Conservation (phyloP, 2,329 filamentous ascomycete genomes). For the Metarhizium album region DNA sequence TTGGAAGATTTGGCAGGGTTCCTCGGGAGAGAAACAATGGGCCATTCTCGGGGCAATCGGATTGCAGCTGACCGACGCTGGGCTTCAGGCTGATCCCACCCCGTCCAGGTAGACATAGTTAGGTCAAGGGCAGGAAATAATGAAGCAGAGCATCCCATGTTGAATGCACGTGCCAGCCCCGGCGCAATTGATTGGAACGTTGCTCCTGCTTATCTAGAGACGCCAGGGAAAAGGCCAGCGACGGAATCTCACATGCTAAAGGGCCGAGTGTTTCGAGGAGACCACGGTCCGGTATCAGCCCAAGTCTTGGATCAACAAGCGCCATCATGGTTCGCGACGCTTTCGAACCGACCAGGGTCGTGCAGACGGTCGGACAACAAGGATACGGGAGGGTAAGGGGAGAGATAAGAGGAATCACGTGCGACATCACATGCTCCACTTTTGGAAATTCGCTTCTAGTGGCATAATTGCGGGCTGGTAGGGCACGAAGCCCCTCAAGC, state of each 20-base stretch:
- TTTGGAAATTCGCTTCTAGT: slow-evolving; percentile 1
- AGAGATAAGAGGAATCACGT: background rate
- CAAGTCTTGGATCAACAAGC: too few relatives aligned
- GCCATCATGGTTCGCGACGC: too few relatives aligned
- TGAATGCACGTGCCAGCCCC: background rate
- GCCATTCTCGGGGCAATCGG: background rate
- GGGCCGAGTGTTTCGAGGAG: background rate
- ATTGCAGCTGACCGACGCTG: slow-evolving; percentile 4
- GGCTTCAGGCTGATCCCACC: slow-evolving; percentile 3
- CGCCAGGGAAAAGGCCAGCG: background rate
- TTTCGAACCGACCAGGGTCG: too few relatives aligned
- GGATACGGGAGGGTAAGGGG: background rate
- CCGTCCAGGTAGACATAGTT: background rate
- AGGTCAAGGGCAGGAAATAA: slow-evolving; percentile 4
- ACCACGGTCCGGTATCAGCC: background rate
- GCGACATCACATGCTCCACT: background rate
- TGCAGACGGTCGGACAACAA: too few relatives aligned
- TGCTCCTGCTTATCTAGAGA: background rate
- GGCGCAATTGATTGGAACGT: background rate
- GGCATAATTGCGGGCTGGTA: slow-evolving; percentile 12
- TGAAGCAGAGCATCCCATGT: background rate
- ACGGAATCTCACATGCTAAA: slow-evolving; percentile 1
- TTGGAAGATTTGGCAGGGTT: background rate
- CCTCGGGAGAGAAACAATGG: background rate
- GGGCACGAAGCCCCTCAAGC: slow-evolving; percentile 24